Evolutionary conservation across 495 filamentous ascomycete species (phyloP), one percentile per base, ranked within the genome.

Genomic region (Sphaerosporella brunnea): DNA sequence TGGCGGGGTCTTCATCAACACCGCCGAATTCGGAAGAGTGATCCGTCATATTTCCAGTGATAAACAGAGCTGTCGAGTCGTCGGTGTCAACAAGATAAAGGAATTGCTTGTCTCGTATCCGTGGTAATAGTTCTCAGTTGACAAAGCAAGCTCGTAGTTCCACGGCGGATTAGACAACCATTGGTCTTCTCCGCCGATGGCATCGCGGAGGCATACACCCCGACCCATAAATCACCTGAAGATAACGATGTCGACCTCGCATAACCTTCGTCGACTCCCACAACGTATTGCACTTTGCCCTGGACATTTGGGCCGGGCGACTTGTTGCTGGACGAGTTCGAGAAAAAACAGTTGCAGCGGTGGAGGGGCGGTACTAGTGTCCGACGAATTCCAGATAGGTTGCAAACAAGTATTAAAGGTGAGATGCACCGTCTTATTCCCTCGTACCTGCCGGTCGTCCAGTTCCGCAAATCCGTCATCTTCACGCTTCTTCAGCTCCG

Each of bases 81-180:
- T 96, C 92, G 18, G 80, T 82, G 56, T 96, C 92, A 25, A 93
- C 68, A 51, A 83, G 73, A 49, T 69, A 70, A 18, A 93, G 65
- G 46, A 78, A 72, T 0, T 67, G 55, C 35, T 65, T 55, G 0
- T 67, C 59, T 34, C 70, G 46, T 72, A 78, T 10, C 58, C 69
- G 59, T 84, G 78, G 61, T 83, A 93, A 39, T 66, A 76, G 0
- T 54, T 70, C 51, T 92, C 80, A 32, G 78, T 79, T 4, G 90
- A 95, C n/a, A 75, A 78, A 1, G 83, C 82, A 3, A 99, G 64
- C 53, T 88, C 67, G 55, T 84, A 87, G 49, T 74, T 79, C 62
- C 81, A 96, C 4, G 32, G 45, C 19, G 32, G 45, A 15, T 46
- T 25, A 13, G 1, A 56, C 61, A 7, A 77, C 77, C 0, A 61